These are phyloP conservation scores for Botrytis byssoidea DNA, from an alignment of 2,329 filamentous ascomycete genomes.

Conservation along the genomic window DNA sequence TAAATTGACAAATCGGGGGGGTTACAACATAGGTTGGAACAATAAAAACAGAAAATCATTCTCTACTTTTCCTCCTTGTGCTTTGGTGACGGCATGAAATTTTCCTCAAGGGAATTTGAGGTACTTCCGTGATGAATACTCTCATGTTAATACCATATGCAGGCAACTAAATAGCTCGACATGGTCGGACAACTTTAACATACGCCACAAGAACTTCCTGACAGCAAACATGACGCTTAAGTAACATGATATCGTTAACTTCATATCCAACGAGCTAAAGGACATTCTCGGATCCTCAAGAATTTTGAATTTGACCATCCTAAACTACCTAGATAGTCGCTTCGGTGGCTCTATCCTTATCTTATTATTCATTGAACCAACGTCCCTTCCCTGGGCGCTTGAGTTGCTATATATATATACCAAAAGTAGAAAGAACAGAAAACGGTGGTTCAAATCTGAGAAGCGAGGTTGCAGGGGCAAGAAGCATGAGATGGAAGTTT, in stretches of 20 bases:
- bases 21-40: background rate
- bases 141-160: background rate
- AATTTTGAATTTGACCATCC: too few species aligned
- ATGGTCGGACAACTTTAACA: background rate
- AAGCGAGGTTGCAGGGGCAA: background rate
- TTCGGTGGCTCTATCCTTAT: background rate
- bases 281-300: background rate
- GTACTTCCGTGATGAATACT: background rate
- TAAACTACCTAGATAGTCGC: background rate
- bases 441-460: background rate
- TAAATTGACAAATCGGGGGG: background rate
- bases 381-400: background rate
- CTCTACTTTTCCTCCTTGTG: background rate
- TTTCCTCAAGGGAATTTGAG: background rate
- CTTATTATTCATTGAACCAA: background rate
- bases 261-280: background rate
- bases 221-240: background rate
- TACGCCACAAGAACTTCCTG: background rate
- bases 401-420: background rate
- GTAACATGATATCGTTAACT: background rate
- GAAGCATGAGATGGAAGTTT: background rate
- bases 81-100: background rate
- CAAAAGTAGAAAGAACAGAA: background rate
- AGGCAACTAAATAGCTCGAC: background rate
- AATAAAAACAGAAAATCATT: slow-evolving; percentile 7